Base-by-base conservation (phyloP, 2,329 filamentous ascomycete genomes). In the Botrytis cinerea region DNA sequence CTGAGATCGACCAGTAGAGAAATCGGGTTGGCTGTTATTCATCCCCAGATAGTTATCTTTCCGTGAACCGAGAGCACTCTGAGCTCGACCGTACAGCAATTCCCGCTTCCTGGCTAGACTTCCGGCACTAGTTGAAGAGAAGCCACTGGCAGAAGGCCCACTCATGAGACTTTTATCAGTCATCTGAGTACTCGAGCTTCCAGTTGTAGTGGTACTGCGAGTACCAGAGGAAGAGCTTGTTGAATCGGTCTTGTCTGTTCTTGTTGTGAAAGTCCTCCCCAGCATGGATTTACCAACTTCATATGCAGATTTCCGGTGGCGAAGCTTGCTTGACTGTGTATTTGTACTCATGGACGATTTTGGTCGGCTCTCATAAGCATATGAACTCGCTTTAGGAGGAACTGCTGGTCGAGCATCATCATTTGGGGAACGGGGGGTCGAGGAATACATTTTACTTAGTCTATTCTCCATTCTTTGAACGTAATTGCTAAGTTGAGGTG, bases 91-190 rank as follows among this genome's bases (percentile, higher is more conserved):
- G 80, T 86, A 82, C 79, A 80, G 63, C 25, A 76, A 76, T 70
- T 82, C 82, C 76, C 91, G 92, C 79, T 93, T 92, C 75, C 95
- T 90, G 45, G 94, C 95, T 76, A 97, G 89, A 83, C 95, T 98
- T 71, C 95, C 96, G 25, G 96, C 96, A 83, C 96, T 98, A 25
- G 96, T 98, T 69, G 94, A 93, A 81, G 95, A 98, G 82, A 98
- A 94, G 20, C 89, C 95, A 69, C 95, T 91, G 0, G 96, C 96
- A 71, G 96, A 98, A 70, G 89, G 87, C 4, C 95, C 96, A 81
- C 95, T 98, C 95, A 98, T 98, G 61, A 99, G 82, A 79, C 93
- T 98, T 78, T 92, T 90, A 78, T 91, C 90, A 25, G 94, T 98
- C 81, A 90, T 90, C 77, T 93, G 90, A 1, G 92, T 95, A 76